Percentiles rank a stretch among this genome's conserved stretches.
These are phyloP conservation scores for Wakefieldia striispora DNA, from an alignment of 768 basidiomycete genomes.

Conservation along the genomic window DNA sequence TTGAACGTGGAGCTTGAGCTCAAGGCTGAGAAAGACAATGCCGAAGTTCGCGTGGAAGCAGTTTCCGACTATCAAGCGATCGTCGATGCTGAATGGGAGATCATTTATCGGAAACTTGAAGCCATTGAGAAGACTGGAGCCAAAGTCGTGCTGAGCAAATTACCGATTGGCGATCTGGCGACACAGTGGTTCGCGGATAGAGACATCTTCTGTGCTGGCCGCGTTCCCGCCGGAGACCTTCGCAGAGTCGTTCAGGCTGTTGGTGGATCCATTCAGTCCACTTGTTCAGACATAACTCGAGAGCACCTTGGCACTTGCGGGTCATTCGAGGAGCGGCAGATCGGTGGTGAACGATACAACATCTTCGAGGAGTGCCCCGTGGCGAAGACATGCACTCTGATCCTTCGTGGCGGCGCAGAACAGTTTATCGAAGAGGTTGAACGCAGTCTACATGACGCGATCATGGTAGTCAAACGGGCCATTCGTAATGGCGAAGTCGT, in stretches of 20 bases:
- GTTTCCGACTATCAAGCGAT: conserved; percentile 99
- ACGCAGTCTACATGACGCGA: conserved; percentile 94
- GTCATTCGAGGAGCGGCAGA: conserved; percentile 88
- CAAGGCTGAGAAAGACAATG: conserved; percentile 99
- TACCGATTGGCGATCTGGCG: conserved; percentile 97
- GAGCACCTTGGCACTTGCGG: conserved; percentile 96
- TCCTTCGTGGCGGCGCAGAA: conserved; percentile 95
- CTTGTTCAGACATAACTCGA: conserved; percentile 85
- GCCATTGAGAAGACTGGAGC: conserved; percentile 96
- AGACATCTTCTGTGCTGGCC: conserved; percentile 98
- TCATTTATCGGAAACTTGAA: conserved; percentile 96
- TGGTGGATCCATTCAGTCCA: conserved; percentile 92
- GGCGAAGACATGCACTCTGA: conserved; percentile 92
- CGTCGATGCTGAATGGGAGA: conserved; percentile 99
- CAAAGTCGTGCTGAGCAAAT: conserved; percentile 95
- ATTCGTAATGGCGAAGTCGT: conserved; percentile 95
- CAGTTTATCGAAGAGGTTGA: conserved; percentile 99
- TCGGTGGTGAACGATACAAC: conserved; percentile 96
- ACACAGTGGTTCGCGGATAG: conserved; percentile 99
- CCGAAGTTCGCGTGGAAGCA: conserved; percentile 94
- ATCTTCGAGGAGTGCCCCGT: conserved; percentile 90
- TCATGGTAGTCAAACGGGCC: conserved; percentile 99
- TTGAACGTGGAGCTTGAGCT: conserved; percentile 97
- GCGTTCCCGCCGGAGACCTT: conserved; percentile 86
- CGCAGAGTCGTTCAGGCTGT: conserved; percentile 94